Base-by-base conservation (phyloP, 345 rosid species). In the Ceriops tagal region DNA sequence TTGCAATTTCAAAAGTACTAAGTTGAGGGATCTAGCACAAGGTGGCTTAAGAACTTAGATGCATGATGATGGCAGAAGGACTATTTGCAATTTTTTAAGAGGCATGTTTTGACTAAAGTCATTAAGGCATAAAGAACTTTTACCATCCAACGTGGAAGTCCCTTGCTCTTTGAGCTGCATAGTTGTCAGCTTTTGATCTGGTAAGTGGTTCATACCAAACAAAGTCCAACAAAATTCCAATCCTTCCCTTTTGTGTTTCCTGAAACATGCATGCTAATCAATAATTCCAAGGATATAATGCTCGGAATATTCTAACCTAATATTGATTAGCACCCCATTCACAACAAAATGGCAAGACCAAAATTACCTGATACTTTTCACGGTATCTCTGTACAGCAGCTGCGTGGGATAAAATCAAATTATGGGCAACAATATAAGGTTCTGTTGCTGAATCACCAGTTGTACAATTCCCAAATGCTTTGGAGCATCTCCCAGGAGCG, bases 201-300 rank as follows among this genome's bases (percentile, higher is more conserved):
- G 96, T 90, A 34, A 95, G 96, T 22, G 99, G 99, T 66, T 95
- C 99, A 9, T 92, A 95, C 96, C 97, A 95, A 61, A 95, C 97
- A 34, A 92, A 95, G 72, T 95, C 97, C 77, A 92, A 66, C 53
- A 95, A 85, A 72, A 88, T 95, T 30, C 96, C 97, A 16, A 95
- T 92, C 73, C 83, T 87, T 70, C 97, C 97, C 87, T 87, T 92
- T 69, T 92, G 97, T 65, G 75, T 83, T 73, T 71, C 79, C 97
- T 93, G 76, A 57, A 34, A 55, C 61, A 49, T 32, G 4, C 4
- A 18, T 5, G 6, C 39, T 47, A 13, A 60, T 46, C 5, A n/a
- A 62, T 22, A 3, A 49, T 10, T 39, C 13, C 1, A 3, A 39
- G 16, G 47, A 39, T 39, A 39, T 39, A 9, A 39, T 39, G 13